A percentile compares a stretch with the other conserved stretches of the same genome.
phyloP scores from a whole-genome alignment of 306 rosid species.

The Lathyrus sativus region DNA sequence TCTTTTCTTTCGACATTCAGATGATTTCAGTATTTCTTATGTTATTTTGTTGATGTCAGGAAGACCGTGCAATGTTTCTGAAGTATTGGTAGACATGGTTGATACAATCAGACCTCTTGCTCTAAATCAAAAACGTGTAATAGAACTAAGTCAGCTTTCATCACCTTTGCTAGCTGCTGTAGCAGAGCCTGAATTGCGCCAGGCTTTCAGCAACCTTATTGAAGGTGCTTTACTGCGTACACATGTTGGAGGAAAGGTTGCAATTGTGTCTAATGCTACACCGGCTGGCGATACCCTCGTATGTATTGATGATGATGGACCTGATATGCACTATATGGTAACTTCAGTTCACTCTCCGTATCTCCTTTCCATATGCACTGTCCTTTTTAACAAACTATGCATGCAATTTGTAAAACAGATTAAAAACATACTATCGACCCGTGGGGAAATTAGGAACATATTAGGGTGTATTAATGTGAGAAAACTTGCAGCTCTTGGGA shows the following conservation, averaged over 20 bases:
- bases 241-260: constrained; percentile 82
- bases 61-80: constrained; percentile 94
- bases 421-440: constrained; percentile 14
- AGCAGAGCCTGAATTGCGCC: constrained; percentile 92
- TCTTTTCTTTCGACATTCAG: constrained; percentile 12
- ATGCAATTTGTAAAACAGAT: constrained; percentile 7
- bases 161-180: constrained; percentile 69
- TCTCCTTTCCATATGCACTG: constrained; percentile 11
- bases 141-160: constrained; percentile 63
- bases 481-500: background rate
- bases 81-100: constrained; percentile 72
- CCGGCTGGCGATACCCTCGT: constrained; percentile 95
- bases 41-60: constrained; percentile 70
- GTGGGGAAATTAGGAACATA: constrained; percentile 12
- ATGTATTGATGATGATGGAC: constrained; percentile 90
- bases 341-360: constrained; percentile 32
- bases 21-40: constrained; percentile 40
- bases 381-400: constrained; percentile 27
- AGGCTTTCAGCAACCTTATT: constrained; percentile 90
- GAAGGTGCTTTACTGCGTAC: constrained; percentile 90
- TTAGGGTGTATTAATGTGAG: constrained; percentile 11
- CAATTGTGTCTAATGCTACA: constrained; percentile 71
- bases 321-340: constrained; percentile 99
- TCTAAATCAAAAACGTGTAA: constrained; percentile 57
- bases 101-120: constrained; percentile 87